phyloP scores from a whole-genome alignment of 2,329 filamentous ascomycete species.

The Ophiostoma perfectum region DNA sequence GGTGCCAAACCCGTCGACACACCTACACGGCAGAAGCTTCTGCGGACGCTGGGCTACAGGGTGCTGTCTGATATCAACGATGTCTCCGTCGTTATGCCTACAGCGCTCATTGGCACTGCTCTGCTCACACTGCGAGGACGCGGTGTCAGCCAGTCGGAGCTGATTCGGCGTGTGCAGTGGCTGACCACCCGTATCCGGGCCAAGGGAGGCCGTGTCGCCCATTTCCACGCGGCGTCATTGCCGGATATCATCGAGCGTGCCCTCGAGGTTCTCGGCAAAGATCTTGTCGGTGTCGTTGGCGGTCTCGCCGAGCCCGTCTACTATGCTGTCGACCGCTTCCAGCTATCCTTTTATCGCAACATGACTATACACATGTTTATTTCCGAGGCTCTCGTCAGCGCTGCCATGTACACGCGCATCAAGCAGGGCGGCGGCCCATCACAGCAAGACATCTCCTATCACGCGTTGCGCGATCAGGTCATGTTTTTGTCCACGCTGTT shows the following conservation, averaged over 20 bases:
- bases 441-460: constrained; percentile 71
- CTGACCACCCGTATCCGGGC: constrained; percentile 72
- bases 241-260: constrained; percentile 81
- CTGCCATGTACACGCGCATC: constrained; percentile 81
- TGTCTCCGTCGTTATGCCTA: constrained; percentile 97
- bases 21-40: constrained; percentile 61
- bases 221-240: constrained; percentile 78
- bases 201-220: constrained; percentile 87
- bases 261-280: constrained; percentile 83
- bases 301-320: constrained; percentile 86
- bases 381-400: constrained; percentile 82
- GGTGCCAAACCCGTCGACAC: constrained; percentile 45
- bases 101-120: constrained; percentile 89
- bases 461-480: constrained; percentile 70
- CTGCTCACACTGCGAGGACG: constrained; percentile 84
- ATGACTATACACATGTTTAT: constrained; percentile 99
- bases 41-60: constrained; percentile 85
- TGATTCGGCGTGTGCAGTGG: constrained; percentile 86
- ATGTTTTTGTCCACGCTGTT: constrained; percentile 89
- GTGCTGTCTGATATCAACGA: constrained; percentile 92
- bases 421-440: constrained; percentile 84
- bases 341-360: constrained; percentile 96
- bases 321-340: constrained; percentile 92
- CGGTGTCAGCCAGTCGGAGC: constrained; percentile 80
- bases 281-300: constrained; percentile 73